These are phyloP conservation scores for Phylloporus rhodoxanthus DNA, from an alignment of 768 basidiomycete genomes.

Conservation along the genomic window DNA sequence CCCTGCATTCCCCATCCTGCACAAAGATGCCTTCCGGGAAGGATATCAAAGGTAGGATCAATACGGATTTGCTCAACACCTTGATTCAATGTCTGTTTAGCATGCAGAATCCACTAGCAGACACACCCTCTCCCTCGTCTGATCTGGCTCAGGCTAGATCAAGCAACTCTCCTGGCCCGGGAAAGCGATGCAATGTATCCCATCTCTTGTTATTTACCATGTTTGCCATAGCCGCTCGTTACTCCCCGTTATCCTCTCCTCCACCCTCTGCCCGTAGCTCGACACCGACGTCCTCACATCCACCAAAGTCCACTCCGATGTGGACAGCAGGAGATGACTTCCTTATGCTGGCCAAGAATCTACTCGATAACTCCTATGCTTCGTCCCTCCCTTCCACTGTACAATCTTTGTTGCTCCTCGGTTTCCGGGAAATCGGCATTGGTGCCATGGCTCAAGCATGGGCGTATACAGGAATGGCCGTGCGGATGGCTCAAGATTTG, in stretches of 20 bases:
- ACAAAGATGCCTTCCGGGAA: slow-evolving; percentile 64
- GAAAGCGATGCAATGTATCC: slow-evolving; percentile 46
- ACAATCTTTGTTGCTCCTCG: slow-evolving; percentile 75
- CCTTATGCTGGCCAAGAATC: slow-evolving; percentile 57
- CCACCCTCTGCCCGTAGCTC: slow-evolving; percentile 27
- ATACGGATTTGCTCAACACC: not conserved
- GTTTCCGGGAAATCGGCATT: slow-evolving; percentile 81
- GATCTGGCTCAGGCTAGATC: slow-evolving; percentile 14
- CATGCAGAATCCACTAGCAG: slow-evolving; percentile 21
- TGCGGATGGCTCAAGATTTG: slow-evolving; percentile 88
- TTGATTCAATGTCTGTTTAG: slow-evolving; percentile 9
- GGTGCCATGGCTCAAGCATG: slow-evolving; percentile 87
- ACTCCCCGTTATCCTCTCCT: slow-evolving; percentile 34
- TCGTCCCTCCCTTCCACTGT: slow-evolving; percentile 69
- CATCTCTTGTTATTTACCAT: slow-evolving; percentile 73
- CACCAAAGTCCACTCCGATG: slow-evolving; percentile 53
- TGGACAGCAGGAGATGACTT: slow-evolving; percentile 78
- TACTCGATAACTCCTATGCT: slow-evolving; percentile 63
- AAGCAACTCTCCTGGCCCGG: slow-evolving; percentile 30
- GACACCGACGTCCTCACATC: slow-evolving; percentile 30
- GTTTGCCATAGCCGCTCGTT: slow-evolving; percentile 78
- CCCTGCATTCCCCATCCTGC: slow-evolving; percentile 68
- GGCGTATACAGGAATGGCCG: slow-evolving; percentile 82
- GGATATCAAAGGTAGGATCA: slow-evolving; percentile 41
- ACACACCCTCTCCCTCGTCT: slow-evolving; percentile 30